Evolutionary conservation across 2,329 filamentous ascomycete species (phyloP).

Genomic region (Apiospora malaysiana): DNA sequence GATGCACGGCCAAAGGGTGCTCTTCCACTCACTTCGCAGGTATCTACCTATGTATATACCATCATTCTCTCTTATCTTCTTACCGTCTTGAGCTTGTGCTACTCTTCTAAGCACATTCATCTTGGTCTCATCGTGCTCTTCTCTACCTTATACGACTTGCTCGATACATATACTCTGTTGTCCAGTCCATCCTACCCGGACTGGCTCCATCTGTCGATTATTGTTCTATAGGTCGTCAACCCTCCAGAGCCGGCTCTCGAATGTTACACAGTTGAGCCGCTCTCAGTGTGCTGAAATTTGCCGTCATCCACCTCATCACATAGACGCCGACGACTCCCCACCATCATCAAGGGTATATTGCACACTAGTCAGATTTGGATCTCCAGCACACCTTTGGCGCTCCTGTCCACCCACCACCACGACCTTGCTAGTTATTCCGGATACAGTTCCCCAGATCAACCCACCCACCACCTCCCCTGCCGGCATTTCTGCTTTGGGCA

Average conservation of each 20-base stretch:
- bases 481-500: conserved; percentile 15
- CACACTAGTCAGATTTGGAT: conserved; percentile 18
- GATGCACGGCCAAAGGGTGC: conserved; percentile 14
- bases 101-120: background rate
- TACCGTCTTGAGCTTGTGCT: background rate
- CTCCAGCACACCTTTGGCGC: conserved; percentile 12
- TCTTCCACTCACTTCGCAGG: no score
- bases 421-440: conserved; percentile 14
- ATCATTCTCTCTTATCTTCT: conserved; percentile 4
- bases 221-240: background rate
- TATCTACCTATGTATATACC: conserved; percentile 15
- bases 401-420: conserved; percentile 17
- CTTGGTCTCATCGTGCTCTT: background rate
- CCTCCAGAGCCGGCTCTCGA: conserved; percentile 4
- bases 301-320: conserved; percentile 18
- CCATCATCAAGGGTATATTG: conserved; percentile 10
- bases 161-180: background rate
- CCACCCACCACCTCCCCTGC: conserved; percentile 21
- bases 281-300: conserved; percentile 10
- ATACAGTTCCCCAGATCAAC: conserved; percentile 16
- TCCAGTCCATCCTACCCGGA: conserved; percentile 2
- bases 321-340: conserved; percentile 17
- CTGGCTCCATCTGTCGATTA: background rate
- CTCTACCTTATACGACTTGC: conserved; percentile 6
- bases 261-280: conserved; percentile 10